phyloP scores from a whole-genome alignment of 805 yeast species.

The Teunomyces funiuensis region DNA sequence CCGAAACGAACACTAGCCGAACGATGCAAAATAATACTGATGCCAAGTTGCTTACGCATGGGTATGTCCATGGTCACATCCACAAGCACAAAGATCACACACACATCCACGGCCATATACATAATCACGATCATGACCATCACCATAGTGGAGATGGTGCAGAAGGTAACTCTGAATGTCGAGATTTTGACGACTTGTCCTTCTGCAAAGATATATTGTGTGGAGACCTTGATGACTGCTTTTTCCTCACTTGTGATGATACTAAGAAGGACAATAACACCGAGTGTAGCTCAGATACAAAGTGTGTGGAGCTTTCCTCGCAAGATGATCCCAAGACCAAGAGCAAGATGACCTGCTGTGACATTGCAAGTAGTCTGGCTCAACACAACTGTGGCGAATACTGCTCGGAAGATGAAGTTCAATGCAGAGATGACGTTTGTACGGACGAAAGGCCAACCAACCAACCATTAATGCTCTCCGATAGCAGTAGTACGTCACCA shows the following conservation, averaged over 20 bases:
- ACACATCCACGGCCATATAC: slow-evolving; percentile 69
- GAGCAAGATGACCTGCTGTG: slow-evolving; percentile 10
- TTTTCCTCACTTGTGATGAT: slow-evolving; percentile 35
- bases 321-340: not conserved
- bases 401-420: not conserved
- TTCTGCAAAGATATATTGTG: slow-evolving; percentile 42
- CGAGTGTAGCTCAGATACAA: slow-evolving; percentile 3
- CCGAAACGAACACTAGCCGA: not conserved
- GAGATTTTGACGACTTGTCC: slow-evolving; percentile 31
- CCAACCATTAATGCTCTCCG: not conserved
- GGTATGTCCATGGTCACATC: slow-evolving; percentile 67
- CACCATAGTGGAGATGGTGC: not conserved
- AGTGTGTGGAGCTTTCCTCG: slow-evolving; percentile 6
- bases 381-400: slow-evolving; percentile 2
- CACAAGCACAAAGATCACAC: slow-evolving; percentile 62
- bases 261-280: slow-evolving; percentile 3
- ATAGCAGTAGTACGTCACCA: not conserved
- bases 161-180: slow-evolving; percentile 15
- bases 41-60: slow-evolving; percentile 28
- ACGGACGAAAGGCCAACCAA: not conserved
- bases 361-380: slow-evolving; percentile 7
- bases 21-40: not conserved
- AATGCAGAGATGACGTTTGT: not conserved
- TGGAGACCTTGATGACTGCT: slow-evolving; percentile 46
- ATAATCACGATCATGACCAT: slow-evolving; percentile 42